Conservation (phyloP, 75 land plant species). For the Picea glauca region DNA sequence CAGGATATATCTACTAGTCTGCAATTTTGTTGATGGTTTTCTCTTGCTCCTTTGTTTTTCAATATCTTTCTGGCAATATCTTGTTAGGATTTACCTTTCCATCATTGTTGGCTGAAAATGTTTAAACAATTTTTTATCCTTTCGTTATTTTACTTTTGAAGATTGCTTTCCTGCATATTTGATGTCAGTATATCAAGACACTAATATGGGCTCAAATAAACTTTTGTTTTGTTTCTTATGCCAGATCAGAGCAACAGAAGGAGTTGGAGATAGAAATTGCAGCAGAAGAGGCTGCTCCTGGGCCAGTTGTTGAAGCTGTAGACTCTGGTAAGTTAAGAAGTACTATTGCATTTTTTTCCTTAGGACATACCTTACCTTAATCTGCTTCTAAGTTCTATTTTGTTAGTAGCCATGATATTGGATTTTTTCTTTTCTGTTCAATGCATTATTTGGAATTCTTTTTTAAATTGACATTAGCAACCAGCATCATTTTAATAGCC, state of each 20-base stretch:
- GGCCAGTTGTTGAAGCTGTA: slow-evolving; percentile 26
- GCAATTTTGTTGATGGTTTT: too few species aligned
- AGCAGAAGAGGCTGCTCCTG: slow-evolving; percentile 12
- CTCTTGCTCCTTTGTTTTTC: too few species aligned
- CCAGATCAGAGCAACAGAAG: slow-evolving; percentile 42
- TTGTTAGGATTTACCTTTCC: too few species aligned
- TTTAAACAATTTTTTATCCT: background rate
- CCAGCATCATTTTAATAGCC: background rate
- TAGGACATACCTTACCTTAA: background rate
- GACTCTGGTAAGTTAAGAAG: slow-evolving; percentile 17
- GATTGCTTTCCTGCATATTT: background rate
- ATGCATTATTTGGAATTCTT: background rate
- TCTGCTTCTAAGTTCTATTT: background rate
- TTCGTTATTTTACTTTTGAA: background rate
- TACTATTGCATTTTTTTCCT: background rate
- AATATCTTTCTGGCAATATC: too few species aligned
- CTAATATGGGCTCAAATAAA: background rate
- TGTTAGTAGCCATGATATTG: background rate
- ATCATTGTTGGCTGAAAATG: background rate
- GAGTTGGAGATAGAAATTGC: slow-evolving; percentile 31
- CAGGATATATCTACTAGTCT: too few species aligned
- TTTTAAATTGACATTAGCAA: background rate
- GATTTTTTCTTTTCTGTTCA: background rate
- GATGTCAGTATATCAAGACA: background rate
- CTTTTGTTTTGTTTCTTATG: background rate